Percentiles rank a stretch among this genome's conserved stretches.
phyloP scores from a whole-genome alignment of 768 basidiomycete genomes.

The Lyophyllum decastes region DNA sequence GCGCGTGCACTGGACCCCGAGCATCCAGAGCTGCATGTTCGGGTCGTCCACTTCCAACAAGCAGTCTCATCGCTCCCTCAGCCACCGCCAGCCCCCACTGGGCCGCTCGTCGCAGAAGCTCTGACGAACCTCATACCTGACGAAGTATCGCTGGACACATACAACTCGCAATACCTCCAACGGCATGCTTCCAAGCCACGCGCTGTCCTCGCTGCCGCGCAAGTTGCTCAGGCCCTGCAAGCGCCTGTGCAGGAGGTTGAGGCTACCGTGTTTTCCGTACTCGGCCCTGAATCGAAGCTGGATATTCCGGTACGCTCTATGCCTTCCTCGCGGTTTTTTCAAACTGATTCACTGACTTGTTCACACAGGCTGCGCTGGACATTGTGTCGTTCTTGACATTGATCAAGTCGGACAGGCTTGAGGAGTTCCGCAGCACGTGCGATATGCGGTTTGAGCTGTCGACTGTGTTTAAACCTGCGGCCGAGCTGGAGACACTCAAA shows the following conservation, averaged over 20 bases:
- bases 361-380: conserved; percentile 49
- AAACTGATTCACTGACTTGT: background rate
- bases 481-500: conserved; percentile 48
- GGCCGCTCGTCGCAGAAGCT: conserved; percentile 47
- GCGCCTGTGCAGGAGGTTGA: conserved; percentile 63
- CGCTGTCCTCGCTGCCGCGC: conserved; percentile 66
- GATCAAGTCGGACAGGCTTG: conserved; percentile 51
- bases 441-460: conserved; percentile 58
- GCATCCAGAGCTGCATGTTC: conserved; percentile 70
- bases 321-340: background rate
- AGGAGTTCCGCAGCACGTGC: conserved; percentile 63
- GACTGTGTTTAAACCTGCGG: conserved; percentile 61
- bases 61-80: conserved; percentile 38
- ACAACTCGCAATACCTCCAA: conserved; percentile 79
- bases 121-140: conserved; percentile 56
- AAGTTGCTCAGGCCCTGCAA: conserved; percentile 48
- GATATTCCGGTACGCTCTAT: conserved; percentile 43
- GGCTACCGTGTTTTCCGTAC: conserved; percentile 48
- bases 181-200: conserved; percentile 47
- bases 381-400: conserved; percentile 50
- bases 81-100: conserved; percentile 45
- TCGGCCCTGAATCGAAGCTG: conserved; percentile 44
- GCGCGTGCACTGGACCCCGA: conserved; percentile 55
- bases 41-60: conserved; percentile 64
- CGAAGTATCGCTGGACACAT: conserved; percentile 59